These are phyloP conservation scores for Globisporangium uncinulatum DNA, from an alignment of 352 stramenopile species.

Conservation along the genomic window DNA sequence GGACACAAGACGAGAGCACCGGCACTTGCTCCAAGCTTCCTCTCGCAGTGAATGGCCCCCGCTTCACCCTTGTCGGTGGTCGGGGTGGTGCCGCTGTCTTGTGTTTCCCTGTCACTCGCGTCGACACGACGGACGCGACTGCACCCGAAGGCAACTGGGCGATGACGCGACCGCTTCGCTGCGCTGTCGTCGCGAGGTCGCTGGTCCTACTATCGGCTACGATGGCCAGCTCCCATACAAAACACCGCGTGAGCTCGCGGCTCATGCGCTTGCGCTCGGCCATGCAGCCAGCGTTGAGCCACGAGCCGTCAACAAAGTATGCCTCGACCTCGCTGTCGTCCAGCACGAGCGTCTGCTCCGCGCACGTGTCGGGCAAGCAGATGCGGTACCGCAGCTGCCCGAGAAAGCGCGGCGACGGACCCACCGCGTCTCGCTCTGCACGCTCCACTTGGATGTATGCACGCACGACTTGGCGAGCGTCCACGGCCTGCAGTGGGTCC, in stretches of 20 bases:
- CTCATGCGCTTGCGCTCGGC: conserved; percentile 14
- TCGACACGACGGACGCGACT: conserved; percentile 18
- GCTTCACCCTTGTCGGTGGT: conserved; percentile 12
- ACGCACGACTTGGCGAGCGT: conserved; percentile 30
- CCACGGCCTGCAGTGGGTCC: conserved; percentile 32
- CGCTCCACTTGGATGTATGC: conserved; percentile 60
- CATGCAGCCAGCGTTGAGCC: conserved; percentile 17
- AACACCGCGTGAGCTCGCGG: conserved; percentile 24
- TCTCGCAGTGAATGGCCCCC: conserved; percentile 18
- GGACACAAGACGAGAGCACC: conserved; percentile 32
- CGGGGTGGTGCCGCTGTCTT: neutral
- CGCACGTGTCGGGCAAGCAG: conserved; percentile 41
- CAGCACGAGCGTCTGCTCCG: conserved; percentile 40
- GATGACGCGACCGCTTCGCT: conserved; percentile 16
- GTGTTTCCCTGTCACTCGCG: conserved; percentile 5
- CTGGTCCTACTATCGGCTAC: neutral
- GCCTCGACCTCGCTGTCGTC: conserved; percentile 51
- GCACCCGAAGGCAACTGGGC: conserved; percentile 23
- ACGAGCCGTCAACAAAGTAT: conserved; percentile 31
- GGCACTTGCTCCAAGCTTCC: conserved; percentile 11
- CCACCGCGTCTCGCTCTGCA: conserved; percentile 7
- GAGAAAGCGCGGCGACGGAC: neutral
- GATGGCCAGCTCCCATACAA: conserved; percentile 22
- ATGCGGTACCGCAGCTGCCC: conserved; percentile 31
- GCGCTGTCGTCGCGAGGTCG: too few species aligned